A percentile compares a stretch with the other conserved stretches of the same genome.
phyloP scores from a whole-genome alignment of 768 basidiomycete species.

The Leccinum fibrillosum region DNA sequence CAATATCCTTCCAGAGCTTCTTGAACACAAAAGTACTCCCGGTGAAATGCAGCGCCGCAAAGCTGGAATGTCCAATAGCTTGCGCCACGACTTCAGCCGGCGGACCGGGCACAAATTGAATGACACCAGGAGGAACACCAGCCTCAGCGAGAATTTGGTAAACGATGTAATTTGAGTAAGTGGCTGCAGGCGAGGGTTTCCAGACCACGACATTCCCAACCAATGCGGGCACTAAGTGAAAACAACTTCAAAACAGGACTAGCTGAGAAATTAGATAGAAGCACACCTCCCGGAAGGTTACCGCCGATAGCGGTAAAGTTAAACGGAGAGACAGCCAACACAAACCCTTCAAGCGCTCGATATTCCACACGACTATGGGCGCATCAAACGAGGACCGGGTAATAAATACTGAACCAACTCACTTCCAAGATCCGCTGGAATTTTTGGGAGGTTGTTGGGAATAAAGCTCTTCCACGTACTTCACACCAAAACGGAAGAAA shows the following conservation, averaged over 20 bases:
- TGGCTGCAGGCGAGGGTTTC: slow-evolving; percentile 96
- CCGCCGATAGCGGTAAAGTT: slow-evolving; percentile 99
- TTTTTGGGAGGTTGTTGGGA: slow-evolving; percentile 87
- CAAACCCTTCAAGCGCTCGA: slow-evolving; percentile 97
- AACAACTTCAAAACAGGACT: not conserved
- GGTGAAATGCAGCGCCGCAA: slow-evolving; percentile 94
- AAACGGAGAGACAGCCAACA: slow-evolving; percentile 96
- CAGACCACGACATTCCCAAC: slow-evolving; percentile 94
- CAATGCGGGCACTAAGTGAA: slow-evolving; percentile 70
- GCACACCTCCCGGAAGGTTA: slow-evolving; percentile 73
- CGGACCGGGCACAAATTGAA: slow-evolving; percentile 94
- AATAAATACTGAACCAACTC: slow-evolving; percentile 32
- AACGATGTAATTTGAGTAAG: slow-evolving; percentile 91
- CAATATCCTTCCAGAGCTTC: slow-evolving; percentile 95
- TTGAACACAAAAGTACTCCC: slow-evolving; percentile 95
- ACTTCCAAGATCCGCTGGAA: slow-evolving; percentile 91
- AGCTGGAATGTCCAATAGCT: slow-evolving; percentile 72
- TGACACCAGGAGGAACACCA: slow-evolving; percentile 89
- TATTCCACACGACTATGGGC: slow-evolving; percentile 83
- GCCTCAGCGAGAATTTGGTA: slow-evolving; percentile 92
- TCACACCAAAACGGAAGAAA: slow-evolving; percentile 96
- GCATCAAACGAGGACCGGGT: slow-evolving; percentile 5
- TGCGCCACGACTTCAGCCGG: slow-evolving; percentile 83
- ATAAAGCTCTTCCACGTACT: slow-evolving; percentile 95
- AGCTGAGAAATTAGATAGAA: not conserved